Evolutionary conservation across 1,139 yeast species (phyloP), one percentile per base, ranked within the genome.

Genomic region (Scheffersomyces illinoinensis): DNA sequence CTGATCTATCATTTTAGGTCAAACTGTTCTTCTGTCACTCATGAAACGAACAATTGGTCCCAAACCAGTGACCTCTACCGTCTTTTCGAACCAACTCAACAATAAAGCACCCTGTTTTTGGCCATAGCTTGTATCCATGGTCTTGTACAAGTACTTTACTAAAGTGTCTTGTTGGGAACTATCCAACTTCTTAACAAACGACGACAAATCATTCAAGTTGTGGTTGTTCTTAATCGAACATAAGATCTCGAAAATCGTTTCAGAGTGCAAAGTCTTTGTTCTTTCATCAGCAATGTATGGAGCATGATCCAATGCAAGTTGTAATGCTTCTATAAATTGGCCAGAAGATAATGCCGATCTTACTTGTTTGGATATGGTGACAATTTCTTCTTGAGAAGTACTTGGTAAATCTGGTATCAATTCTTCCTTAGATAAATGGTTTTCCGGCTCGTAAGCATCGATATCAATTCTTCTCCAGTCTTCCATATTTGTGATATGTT

Each of bases 81-180:
- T 85, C 75, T 92, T 93, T 68, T 95, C 98, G 71, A 90, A 92
- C 99, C 99, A 96, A 50, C 88, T 84, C 69, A 96, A 85, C 67
- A 96, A 75, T 57, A 89, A 81, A 54, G 97, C 97, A 21, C 98
- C 97, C 66, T 90, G 93, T 66, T 90, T 91, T 64, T 93, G 92
- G 5, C 96, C 92, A 65, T 87, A 86, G 39, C 86, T 82, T 10
- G 89, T 78, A 50, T 87, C 80, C 97, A 96, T 92, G 53, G 92
- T 93, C 69, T 89, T 90, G 76, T 93, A 96, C 61, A 95, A 79
- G 73, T 91, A 91, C 74, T 95, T 95, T 59, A 93, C 81, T 70
- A 96, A 85, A 6, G 86, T 87, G 68, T 91, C 96, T 64, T 89
- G 91, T 70, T 92, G 91, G 59, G 85, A 88, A 21, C 83, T 68